Conservation (phyloP, 106 monocot genomes). For the Acorus gramineus region DNA sequence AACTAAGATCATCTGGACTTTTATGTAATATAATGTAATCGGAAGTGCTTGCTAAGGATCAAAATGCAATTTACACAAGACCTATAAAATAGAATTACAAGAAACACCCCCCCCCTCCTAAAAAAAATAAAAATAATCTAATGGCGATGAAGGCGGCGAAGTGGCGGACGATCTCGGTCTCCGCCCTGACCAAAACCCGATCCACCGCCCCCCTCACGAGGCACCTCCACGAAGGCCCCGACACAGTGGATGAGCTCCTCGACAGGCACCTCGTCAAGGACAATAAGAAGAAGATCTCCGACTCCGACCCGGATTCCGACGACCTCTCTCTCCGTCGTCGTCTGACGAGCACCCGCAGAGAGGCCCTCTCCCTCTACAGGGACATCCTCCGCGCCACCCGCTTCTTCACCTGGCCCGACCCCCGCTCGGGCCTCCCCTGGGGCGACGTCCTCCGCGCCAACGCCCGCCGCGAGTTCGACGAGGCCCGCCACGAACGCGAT, state of each 20-base stretch:
- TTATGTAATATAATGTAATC: no score
- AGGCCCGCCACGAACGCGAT: slow-evolving; percentile 76
- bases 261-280: slow-evolving; percentile 70
- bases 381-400: slow-evolving; percentile 80
- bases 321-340: slow-evolving; percentile 35
- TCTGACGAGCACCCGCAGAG: slow-evolving; percentile 70
- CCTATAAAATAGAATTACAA: no score
- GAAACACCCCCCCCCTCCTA: no score
- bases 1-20: no score
- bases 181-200: no score
- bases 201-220: neutral
- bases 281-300: neutral
- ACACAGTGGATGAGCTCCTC: slow-evolving; percentile 90
- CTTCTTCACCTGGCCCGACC: slow-evolving; percentile 82
- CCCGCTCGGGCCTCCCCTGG: slow-evolving; percentile 60
- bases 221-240: slow-evolving; percentile 82
- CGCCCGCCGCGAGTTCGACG: slow-evolving; percentile 90
- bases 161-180: no score
- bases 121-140: no score
- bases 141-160: no score
- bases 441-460: slow-evolving; percentile 81
- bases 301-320: slow-evolving; percentile 27
- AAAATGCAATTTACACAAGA: no score
- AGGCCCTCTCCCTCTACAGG: slow-evolving; percentile 84
- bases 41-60: no score